Percentiles rank a stretch among this genome's conserved stretches.
phyloP scores from a whole-genome alignment of 169 alveolate species.

The Cyclospora cayetanensis region DNA sequence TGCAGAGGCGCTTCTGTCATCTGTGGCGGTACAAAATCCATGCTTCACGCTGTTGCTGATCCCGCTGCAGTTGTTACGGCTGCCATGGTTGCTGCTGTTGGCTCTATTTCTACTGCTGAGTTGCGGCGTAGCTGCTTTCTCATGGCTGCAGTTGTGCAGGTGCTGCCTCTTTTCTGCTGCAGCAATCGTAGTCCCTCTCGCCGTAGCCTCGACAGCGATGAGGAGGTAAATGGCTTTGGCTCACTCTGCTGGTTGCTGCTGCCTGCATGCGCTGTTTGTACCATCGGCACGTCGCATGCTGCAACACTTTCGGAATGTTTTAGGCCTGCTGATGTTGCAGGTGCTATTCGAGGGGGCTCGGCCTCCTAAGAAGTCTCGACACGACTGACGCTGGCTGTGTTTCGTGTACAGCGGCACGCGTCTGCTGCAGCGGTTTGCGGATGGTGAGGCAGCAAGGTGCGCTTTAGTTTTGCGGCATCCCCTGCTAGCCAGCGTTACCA shows the following conservation, averaged over 20 bases:
- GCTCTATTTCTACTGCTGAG: constrained; percentile 17
- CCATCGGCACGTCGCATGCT: no score
- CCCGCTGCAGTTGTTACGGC: neutral
- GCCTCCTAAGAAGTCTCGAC: neutral
- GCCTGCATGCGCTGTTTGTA: neutral
- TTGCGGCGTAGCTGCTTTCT: neutral
- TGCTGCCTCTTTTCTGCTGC: constrained; percentile 42
- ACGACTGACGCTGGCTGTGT: no score
- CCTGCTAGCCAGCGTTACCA: no score
- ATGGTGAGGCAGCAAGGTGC: no score
- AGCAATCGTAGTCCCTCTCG: neutral
- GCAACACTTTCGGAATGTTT: no score
- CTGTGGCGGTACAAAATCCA: no score
- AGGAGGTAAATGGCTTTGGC: neutral
- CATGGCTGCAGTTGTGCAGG: constrained; percentile 36
- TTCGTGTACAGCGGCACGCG: no score
- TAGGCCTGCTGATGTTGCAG: constrained; percentile 41
- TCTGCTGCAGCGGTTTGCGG: no score
- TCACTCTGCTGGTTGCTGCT: neutral
- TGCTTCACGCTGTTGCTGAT: neutral
- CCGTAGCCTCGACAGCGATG: constrained; percentile 5
- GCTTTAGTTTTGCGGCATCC: no score
- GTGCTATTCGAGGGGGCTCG: constrained; percentile 33
- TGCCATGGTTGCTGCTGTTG: neutral
- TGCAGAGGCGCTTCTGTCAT: no score